These are phyloP conservation scores for Coemansia sp. DNA, from an alignment of 192 early-diverging fungal species.

Conservation along the genomic window DNA sequence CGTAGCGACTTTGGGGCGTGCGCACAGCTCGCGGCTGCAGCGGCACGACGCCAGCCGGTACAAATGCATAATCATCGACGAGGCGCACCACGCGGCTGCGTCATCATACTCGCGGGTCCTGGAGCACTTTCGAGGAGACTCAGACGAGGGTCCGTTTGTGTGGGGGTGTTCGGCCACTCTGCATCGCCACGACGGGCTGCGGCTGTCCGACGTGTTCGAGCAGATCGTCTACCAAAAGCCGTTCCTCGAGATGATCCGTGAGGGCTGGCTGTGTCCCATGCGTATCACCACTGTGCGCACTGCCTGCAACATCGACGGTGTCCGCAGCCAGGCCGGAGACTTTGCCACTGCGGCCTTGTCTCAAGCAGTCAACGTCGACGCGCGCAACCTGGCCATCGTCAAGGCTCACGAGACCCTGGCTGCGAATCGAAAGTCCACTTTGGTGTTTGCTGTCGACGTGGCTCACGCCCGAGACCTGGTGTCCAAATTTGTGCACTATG, in stretches of 20 bases:
- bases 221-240: conserved; percentile 69
- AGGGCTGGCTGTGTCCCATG: conserved; percentile 71
- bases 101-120: conserved; percentile 69
- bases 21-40: conserved; percentile 49
- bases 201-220: conserved; percentile 67
- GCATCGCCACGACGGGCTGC: conserved; percentile 76
- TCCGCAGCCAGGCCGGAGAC: conserved; percentile 55
- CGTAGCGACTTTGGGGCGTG: conserved; percentile 67
- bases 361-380: conserved; percentile 54
- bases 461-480: conserved; percentile 65
- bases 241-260: conserved; percentile 80
- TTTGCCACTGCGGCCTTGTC: conserved; percentile 60
- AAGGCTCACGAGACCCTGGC: conserved; percentile 60
- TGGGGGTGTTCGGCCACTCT: conserved; percentile 96
- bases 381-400: conserved; percentile 65
- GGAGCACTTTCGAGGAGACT: conserved; percentile 59
- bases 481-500: conserved; percentile 51
- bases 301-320: conserved; percentile 48
- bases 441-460: conserved; percentile 89
- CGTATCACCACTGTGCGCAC: conserved; percentile 68
- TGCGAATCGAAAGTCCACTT: conserved; percentile 49
- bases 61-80: conserved; percentile 89
- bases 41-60: conserved; percentile 71
- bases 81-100: conserved; percentile 92
- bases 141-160: conserved; percentile 58